Conservation (phyloP, 495 filamentous ascomycete species). For the Neurospora sp. region DNA sequence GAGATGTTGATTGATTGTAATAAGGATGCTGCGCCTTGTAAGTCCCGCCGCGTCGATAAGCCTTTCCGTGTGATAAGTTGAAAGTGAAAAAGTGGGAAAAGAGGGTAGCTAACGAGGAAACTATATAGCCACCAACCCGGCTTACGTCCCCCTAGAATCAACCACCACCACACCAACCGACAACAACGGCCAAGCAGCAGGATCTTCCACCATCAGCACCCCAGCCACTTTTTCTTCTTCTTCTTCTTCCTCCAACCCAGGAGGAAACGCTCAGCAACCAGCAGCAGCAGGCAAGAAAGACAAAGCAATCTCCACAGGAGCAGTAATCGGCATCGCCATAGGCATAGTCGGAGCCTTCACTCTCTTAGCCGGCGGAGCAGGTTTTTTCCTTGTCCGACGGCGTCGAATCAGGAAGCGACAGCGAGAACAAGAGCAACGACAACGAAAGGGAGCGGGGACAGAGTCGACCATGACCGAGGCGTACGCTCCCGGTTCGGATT, state of each 20-base stretch:
- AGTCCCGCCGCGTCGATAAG: background rate
- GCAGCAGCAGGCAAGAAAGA: background rate
- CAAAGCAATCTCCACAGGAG: background rate
- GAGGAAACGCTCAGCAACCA: background rate
- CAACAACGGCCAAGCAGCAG: background rate
- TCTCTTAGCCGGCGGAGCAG: background rate
- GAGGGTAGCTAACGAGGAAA: no score
- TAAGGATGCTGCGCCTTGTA: conserved; percentile 17
- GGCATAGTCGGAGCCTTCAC: conserved; percentile 9
- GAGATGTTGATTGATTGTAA: conserved; percentile 27
- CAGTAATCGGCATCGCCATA: conserved; percentile 2
- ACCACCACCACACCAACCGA: background rate
- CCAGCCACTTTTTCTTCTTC: background rate
- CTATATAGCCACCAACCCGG: background rate
- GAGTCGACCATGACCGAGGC: background rate
- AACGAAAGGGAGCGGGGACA: background rate
- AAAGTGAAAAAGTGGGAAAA: no score
- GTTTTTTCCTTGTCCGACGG: conserved; percentile 3
- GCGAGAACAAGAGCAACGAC: background rate
- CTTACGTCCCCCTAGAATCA: background rate
- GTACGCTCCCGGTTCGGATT: background rate
- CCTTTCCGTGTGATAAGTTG: no score
- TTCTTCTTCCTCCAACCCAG: background rate
- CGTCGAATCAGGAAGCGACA: background rate
- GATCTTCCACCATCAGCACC: conserved; percentile 3